Conservation (phyloP, 148 eudicot species). For the Simmondsia chinensis region DNA sequence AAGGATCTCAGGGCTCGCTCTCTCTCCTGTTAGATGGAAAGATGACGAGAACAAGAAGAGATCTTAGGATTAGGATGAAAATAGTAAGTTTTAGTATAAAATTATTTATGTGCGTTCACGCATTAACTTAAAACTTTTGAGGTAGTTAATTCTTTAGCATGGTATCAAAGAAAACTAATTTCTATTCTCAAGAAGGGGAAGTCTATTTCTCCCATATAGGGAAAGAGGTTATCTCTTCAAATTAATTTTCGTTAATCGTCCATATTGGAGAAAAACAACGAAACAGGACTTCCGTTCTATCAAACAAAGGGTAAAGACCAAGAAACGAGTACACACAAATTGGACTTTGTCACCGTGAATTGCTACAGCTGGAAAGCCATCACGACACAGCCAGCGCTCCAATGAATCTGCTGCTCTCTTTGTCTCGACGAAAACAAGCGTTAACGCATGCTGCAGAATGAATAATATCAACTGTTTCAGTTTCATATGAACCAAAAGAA, state of each 20-base stretch:
- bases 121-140: too few relatives aligned
- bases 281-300: background rate
- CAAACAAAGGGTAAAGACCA: background rate
- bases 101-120: too few relatives aligned
- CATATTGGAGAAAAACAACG: background rate
- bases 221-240: too few relatives aligned
- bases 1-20: conserved; percentile 58
- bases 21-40: conserved; percentile 34
- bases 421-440: conserved; percentile 78
- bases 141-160: too few relatives aligned
- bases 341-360: conserved; percentile 89
- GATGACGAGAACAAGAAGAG: background rate
- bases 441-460: conserved; percentile 52
- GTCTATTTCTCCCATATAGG: too few relatives aligned
- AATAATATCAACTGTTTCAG: background rate
- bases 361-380: conserved; percentile 70
- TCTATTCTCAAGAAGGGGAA: too few relatives aligned
- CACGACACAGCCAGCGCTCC: conserved; percentile 39
- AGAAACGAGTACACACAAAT: conserved; percentile 26
- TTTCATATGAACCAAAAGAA: background rate
- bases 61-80: background rate
- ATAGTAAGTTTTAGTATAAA: too few relatives aligned
- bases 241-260: too few relatives aligned
- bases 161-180: too few relatives aligned
- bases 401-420: conserved; percentile 75